These are phyloP conservation scores for Kernera saxatilis DNA, from an alignment of 345 rosid genomes.

Conservation along the genomic window DNA sequence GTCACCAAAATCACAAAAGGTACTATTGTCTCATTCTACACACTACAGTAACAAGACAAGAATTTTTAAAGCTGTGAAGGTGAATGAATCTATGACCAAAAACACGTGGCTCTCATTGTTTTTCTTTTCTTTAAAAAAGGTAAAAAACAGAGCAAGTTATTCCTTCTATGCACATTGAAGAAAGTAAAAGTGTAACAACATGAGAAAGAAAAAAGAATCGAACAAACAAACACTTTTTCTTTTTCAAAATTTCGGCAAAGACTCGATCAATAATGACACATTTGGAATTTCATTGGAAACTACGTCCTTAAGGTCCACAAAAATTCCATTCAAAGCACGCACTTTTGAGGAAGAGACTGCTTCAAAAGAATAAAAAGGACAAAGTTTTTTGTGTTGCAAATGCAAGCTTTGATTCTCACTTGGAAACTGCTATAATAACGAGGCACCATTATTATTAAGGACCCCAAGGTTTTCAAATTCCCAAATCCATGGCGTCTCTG, in stretches of 20 bases:
- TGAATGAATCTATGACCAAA: slow-evolving; percentile 14
- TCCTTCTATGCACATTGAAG: slow-evolving; percentile 20
- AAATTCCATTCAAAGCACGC: slow-evolving; percentile 54
- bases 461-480: slow-evolving; percentile 17
- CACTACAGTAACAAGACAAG: slow-evolving; percentile 6
- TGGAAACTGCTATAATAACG: neutral
- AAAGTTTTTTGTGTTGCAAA: slow-evolving; percentile 19
- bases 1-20: neutral
- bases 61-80: neutral
- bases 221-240: slow-evolving; percentile 9
- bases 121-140: neutral
- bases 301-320: slow-evolving; percentile 24
- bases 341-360: slow-evolving; percentile 32
- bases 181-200: slow-evolving; percentile 16
- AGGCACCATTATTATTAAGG: slow-evolving; percentile 1
- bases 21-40: slow-evolving; percentile 8
- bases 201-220: slow-evolving; percentile 9
- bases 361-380: slow-evolving; percentile 30
- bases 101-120: slow-evolving; percentile 10
- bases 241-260: slow-evolving; percentile 15
- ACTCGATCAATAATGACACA: slow-evolving; percentile 24
- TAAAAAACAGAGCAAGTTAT: slow-evolving; percentile 8
- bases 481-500: slow-evolving; percentile 58
- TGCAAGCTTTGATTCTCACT: slow-evolving; percentile 36
- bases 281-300: slow-evolving; percentile 26